Percentiles rank a stretch among this genome's conserved stretches.
Evolutionary conservation across 305 asterid species (phyloP).

Genomic region (Fraxinus velutina): DNA sequence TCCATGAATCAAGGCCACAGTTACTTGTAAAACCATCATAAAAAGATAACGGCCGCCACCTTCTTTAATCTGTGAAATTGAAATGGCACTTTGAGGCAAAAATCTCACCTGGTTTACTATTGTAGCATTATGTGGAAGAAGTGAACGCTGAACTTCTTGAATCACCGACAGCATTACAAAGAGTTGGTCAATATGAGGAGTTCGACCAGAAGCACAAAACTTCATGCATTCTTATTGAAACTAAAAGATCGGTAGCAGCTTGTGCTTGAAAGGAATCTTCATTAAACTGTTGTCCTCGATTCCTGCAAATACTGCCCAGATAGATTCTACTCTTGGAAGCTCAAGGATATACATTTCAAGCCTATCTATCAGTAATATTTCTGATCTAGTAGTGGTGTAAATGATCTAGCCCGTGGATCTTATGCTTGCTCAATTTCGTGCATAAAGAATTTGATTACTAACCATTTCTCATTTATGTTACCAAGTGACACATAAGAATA

Average conservation of each 20-base stretch:
- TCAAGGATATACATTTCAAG: not conserved
- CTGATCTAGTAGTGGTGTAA: not conserved
- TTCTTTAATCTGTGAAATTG: not conserved
- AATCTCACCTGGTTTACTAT: not conserved
- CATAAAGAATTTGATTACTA: not conserved
- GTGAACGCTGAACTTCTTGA: not conserved
- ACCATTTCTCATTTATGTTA: not conserved
- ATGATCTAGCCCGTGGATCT: not conserved
- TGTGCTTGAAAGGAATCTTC: not conserved
- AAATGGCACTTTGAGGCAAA: not conserved
- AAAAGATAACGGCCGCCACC: not conserved
- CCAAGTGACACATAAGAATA: not conserved
- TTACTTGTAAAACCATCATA: not conserved
- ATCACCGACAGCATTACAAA: not conserved
- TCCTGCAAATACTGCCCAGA: not conserved
- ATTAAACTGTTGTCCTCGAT: not conserved
- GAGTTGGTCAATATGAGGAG: not conserved
- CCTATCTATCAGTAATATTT: not conserved
- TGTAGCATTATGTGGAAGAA: not conserved
- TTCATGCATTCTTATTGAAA: not conserved
- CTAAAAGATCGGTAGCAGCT: not conserved
- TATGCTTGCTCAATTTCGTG: not conserved
- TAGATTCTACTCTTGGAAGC: not conserved
- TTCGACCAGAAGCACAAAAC: no score
- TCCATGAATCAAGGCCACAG: not conserved